Conservation (phyloP, 495 filamentous ascomycete genomes). For the Hypoxylon trugodes region DNA sequence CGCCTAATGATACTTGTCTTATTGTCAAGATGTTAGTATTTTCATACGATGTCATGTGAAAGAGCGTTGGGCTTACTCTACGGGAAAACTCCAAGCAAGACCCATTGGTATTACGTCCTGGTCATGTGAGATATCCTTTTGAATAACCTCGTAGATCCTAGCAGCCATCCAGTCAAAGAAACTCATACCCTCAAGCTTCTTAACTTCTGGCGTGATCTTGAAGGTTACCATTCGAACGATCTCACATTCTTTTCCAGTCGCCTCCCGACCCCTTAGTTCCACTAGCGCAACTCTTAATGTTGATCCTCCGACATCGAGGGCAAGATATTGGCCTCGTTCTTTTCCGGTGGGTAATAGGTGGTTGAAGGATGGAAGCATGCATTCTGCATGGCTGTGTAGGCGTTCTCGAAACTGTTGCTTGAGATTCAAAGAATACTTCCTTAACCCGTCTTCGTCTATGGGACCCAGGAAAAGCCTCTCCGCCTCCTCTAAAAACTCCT, state of each 20-base stretch:
- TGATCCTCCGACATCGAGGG: conserved; percentile 75
- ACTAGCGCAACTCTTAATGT: conserved; percentile 83
- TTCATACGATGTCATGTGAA: background rate
- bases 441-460: conserved; percentile 48
- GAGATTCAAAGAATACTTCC: conserved; percentile 51
- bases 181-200: conserved; percentile 53
- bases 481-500: conserved; percentile 44
- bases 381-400: conserved; percentile 55
- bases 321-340: conserved; percentile 70
- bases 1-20: conserved; percentile 79
- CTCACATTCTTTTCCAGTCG: conserved; percentile 46
- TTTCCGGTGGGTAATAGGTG: conserved; percentile 74
- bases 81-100: conserved; percentile 88
- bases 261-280: conserved; percentile 66
- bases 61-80: conserved; percentile 65
- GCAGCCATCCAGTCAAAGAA: conserved; percentile 88
- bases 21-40: conserved; percentile 19
- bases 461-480: conserved; percentile 51
- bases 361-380: conserved; percentile 72
- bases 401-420: conserved; percentile 58
- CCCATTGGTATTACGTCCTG: conserved; percentile 64
- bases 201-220: conserved; percentile 59
- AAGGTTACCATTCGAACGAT: conserved; percentile 59
- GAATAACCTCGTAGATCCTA: conserved; percentile 67
- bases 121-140: conserved; percentile 46